Evolutionary conservation across 1,284 basidiomycete species (phyloP).

Genomic region (Megacollybia platyphylla): DNA sequence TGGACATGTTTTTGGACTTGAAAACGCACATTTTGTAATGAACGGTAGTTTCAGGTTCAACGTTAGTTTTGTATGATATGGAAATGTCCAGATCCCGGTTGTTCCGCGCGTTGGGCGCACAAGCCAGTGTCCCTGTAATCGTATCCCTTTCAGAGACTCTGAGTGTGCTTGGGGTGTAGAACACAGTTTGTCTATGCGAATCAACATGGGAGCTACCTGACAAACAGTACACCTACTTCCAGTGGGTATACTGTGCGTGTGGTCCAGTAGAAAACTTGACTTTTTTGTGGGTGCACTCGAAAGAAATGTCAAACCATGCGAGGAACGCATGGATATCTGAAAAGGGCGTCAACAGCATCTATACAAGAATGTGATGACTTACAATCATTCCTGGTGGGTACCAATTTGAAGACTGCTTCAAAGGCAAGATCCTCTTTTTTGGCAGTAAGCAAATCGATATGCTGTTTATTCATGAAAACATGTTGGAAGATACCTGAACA

Average conservation of each 20-base stretch:
- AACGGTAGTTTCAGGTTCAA: conserved; percentile 24
- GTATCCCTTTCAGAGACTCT: conserved; percentile 56
- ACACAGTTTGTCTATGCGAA: conserved; percentile 74
- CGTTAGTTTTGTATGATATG: conserved; percentile 51
- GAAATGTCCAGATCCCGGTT: conserved; percentile 88
- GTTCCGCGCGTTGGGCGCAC: conserved; percentile 83
- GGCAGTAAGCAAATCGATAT: conserved; percentile 85
- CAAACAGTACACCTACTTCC: conserved; percentile 60
- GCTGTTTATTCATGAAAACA: conserved; percentile 24
- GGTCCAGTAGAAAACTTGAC: conserved; percentile 93
- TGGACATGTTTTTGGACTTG: not conserved
- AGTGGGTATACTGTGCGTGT: conserved; percentile 93
- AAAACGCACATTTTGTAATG: conserved; percentile 73
- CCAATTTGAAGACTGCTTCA: conserved; percentile 69
- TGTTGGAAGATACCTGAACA: not conserved
- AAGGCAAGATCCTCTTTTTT: conserved; percentile 95
- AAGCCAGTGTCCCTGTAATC: conserved; percentile 61
- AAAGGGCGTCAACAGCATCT: conserved; percentile 2
- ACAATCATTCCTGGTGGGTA: conserved; percentile 89
- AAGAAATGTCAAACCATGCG: conserved; percentile 97
- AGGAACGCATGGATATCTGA: conserved; percentile 97
- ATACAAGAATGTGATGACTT: conserved; percentile 16
- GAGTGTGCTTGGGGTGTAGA: conserved; percentile 80
- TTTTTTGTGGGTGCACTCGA: conserved; percentile 94
- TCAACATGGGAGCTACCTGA: not conserved